Base-by-base conservation (phyloP, 164 flowering plant species). In the Liriodendron chinense region DNA sequence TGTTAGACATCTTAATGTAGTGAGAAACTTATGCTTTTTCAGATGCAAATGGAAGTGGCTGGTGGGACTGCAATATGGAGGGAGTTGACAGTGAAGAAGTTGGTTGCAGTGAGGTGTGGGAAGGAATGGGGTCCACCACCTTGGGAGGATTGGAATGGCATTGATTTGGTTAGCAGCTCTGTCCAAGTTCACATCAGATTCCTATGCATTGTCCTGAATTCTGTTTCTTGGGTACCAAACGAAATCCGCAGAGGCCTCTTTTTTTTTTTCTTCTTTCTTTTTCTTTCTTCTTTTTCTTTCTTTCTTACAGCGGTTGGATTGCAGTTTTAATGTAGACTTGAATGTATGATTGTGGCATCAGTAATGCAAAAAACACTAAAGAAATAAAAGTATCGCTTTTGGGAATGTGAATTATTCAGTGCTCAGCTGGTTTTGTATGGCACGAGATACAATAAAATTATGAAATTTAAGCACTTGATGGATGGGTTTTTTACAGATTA, bases 21-120 rank as follows among this genome's bases (percentile, higher is more conserved):
- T 69, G 69, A 25, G n/a, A 13, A 61, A 6, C 43, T 22, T 63
- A 7, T 75, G 7, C 71, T 48, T 13, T 77, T 20, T 47, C 86
- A 95, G 98, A 95, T 90, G 98, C 88, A 80, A 92, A 85, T 84
- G 99, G 99, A 47, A 75, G 84, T 70, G 98, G 99, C 24, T 93
- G 93, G 93, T 93, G 99, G 98, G 94, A 89, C 78, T 74, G 78
- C 69, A 76, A 87, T 72, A 95, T 86, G 94, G 97, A 83, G 81
- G 98, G 99, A 26, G 74, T 95, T 49, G 99, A 93, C 83, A 83
- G 69, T 62, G 97, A 92, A 78, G 97, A 87, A 87, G 94, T 95
- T 8, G 98, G 94, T 25, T 75, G 74, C 65, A 78, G 28, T 72
- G 91, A 95, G 66, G 85, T 76, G 26, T 93, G 98, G 98, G 98